Conservation (phyloP, 1,284 basidiomycete genomes). For the Malassezia sympodialis region DNA sequence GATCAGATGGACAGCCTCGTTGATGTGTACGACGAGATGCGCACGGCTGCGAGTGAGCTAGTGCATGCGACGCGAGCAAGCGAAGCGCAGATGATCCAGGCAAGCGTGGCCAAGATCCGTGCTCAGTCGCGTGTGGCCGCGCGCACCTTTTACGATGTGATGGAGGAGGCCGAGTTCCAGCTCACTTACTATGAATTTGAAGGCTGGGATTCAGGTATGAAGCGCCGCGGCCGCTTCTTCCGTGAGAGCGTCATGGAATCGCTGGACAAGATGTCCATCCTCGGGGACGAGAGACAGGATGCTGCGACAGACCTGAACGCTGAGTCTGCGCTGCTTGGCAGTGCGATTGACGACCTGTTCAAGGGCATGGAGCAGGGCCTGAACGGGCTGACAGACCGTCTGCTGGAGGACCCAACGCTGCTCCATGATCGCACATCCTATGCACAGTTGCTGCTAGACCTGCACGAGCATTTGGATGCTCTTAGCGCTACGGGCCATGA, state of each 20-base stretch:
- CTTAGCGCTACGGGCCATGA: neutral
- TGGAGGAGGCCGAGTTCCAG: constrained; percentile 35
- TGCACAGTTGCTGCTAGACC: neutral
- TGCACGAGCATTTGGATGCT: constrained; percentile 3
- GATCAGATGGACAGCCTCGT: constrained; percentile 4
- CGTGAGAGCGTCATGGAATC: constrained; percentile 7
- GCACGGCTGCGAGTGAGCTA: neutral
- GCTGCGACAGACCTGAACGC: neutral
- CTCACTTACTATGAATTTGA: constrained; percentile 35
- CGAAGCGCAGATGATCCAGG: constrained; percentile 27
- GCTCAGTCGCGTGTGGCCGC: constrained; percentile 25
- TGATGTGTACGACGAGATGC: constrained; percentile 5
- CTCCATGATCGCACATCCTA: neutral
- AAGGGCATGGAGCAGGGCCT: constrained; percentile 6
- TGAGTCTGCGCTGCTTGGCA: neutral
- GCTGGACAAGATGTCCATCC: neutral
- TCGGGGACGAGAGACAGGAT: neutral
- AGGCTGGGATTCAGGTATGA: constrained; percentile 30
- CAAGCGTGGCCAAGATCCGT: constrained; percentile 27
- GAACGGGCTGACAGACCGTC: neutral
- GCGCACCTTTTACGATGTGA: constrained; percentile 28
- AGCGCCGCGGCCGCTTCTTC: constrained; percentile 7
- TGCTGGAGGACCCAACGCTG: neutral
- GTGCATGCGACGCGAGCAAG: constrained; percentile 11
- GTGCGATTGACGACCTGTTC: constrained; percentile 1